These are phyloP conservation scores for Arachnomyces sp. DNA, from an alignment of 2,329 filamentous ascomycete species.

Conservation along the genomic window DNA sequence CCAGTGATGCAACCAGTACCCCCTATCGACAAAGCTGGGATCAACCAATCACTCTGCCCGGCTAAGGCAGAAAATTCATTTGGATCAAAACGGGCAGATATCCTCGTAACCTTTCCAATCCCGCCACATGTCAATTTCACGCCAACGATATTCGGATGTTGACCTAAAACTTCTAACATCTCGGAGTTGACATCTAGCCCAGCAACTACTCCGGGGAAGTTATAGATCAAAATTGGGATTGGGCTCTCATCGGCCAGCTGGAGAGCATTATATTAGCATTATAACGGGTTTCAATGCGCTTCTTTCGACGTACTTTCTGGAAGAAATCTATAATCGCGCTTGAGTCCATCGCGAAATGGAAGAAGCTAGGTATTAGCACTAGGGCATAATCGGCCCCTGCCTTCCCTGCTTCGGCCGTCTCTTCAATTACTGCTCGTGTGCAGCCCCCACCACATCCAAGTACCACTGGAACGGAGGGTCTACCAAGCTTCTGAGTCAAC, in stretches of 20 bases:
- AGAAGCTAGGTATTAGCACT: constrained; percentile 65
- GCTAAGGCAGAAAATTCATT: constrained; percentile 32
- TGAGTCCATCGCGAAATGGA: constrained; percentile 56
- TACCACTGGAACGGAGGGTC: constrained; percentile 31
- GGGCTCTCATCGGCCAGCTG: constrained; percentile 47
- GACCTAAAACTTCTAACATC: constrained; percentile 22
- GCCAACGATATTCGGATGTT: constrained; percentile 28
- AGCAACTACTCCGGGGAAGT: constrained; percentile 37
- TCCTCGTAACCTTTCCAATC: constrained; percentile 35
- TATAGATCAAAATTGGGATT: constrained; percentile 41
- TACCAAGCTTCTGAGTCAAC: constrained; percentile 26
- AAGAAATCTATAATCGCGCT: constrained; percentile 55
- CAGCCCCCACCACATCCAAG: constrained; percentile 32
- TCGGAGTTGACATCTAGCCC: constrained; percentile 39
- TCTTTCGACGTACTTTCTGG: constrained; percentile 26
- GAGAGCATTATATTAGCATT: too few relatives aligned
- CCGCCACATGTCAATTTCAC: constrained; percentile 32
- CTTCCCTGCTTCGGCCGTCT: constrained; percentile 56
- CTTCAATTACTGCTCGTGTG: constrained; percentile 41
- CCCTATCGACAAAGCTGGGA: constrained; percentile 52
- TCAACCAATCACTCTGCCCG: constrained; percentile 38
- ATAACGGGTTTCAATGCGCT: too few relatives aligned
- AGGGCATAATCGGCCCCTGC: constrained; percentile 65
- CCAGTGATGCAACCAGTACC: constrained; percentile 54
- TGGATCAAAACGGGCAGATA: constrained; percentile 28